Evolutionary conservation across 1,284 basidiomycete genomes (phyloP).

Genomic region (Ceratobasidium sp.): DNA sequence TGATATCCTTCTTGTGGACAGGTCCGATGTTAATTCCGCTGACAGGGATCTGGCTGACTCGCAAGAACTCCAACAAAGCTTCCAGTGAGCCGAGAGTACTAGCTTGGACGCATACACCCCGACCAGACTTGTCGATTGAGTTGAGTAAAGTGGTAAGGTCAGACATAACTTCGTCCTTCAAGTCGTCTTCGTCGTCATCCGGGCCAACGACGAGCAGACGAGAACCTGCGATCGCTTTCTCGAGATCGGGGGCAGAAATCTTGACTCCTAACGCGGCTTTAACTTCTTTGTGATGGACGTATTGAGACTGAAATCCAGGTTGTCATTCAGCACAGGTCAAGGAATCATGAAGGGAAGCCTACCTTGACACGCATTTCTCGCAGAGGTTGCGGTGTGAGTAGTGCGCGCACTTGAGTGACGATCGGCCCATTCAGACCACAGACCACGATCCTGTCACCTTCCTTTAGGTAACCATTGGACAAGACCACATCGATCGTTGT

Average conservation of each 20-base stretch:
- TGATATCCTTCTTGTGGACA: constrained; percentile 96
- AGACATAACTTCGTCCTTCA: constrained; percentile 59
- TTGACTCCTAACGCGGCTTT: constrained; percentile 99
- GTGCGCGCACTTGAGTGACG: constrained; percentile 93
- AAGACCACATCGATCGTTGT: constrained; percentile 98
- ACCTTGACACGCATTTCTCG: constrained; percentile 97
- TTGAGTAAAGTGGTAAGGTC: constrained; percentile 92
- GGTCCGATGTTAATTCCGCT: constrained; percentile 99
- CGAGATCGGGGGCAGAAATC: constrained; percentile 94
- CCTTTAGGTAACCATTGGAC: constrained; percentile 93
- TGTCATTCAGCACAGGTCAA: constrained; percentile 27
- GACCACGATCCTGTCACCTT: constrained; percentile 96
- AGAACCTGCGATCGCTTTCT: constrained; percentile 98
- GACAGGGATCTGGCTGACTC: constrained; percentile 96
- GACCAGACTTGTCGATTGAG: constrained; percentile 94
- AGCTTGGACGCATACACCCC: constrained; percentile 97
- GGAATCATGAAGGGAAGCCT: constrained; percentile 48
- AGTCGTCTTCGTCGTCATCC: constrained; percentile 65
- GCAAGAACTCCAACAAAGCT: constrained; percentile 96
- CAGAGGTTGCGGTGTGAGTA: constrained; percentile 96
- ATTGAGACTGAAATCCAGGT: constrained; percentile 78
- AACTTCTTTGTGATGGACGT: constrained; percentile 98
- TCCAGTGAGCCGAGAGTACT: constrained; percentile 98
- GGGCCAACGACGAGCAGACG: constrained; percentile 90
- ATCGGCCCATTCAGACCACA: constrained; percentile 99